Evolutionary conservation across 2,329 filamentous ascomycete genomes (phyloP).

Genomic region (Metarhizium humberi): DNA sequence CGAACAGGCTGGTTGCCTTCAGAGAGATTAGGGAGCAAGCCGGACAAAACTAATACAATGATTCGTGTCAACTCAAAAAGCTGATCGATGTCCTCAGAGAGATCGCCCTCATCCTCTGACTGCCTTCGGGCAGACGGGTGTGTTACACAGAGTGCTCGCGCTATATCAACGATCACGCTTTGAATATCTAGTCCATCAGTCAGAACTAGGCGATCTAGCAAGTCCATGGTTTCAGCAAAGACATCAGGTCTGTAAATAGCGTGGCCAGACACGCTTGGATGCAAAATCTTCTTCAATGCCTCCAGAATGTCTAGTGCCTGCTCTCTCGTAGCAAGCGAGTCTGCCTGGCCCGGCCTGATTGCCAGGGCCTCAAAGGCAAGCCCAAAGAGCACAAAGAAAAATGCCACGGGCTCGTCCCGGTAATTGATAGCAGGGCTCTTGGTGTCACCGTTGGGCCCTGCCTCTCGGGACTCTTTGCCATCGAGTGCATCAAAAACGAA

Average conservation of each 20-base stretch:
- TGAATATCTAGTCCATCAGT: constrained; percentile 88
- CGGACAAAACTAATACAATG: constrained; percentile 85
- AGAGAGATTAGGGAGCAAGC: constrained; percentile 73
- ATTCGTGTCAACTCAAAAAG: constrained; percentile 94
- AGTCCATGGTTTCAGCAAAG: constrained; percentile 94
- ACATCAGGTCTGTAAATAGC: constrained; percentile 94
- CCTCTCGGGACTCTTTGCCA: constrained; percentile 56
- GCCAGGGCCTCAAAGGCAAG: constrained; percentile 94
- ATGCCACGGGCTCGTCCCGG: constrained; percentile 91
- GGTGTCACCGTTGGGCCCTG: constrained; percentile 37
- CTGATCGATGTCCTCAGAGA: constrained; percentile 96
- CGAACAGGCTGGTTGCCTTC: constrained; percentile 57
- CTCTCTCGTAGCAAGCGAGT: constrained; percentile 56
- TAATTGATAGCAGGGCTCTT: constrained; percentile 87
- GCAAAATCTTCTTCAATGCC: constrained; percentile 88
- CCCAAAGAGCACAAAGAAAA: constrained; percentile 97
- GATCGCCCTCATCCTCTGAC: constrained; percentile 55
- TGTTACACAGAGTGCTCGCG: constrained; percentile 77
- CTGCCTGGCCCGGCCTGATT: constrained; percentile 50
- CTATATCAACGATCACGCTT: constrained; percentile 87
- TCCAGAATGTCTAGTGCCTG: constrained; percentile 83
- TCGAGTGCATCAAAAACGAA: constrained; percentile 97
- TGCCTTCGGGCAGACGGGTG: constrained; percentile 72
- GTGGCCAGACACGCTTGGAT: constrained; percentile 89
- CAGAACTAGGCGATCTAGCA: constrained; percentile 82